These are phyloP conservation scores for Pichia sp. DNA, from an alignment of 1,139 yeast species.

Conservation along the genomic window DNA sequence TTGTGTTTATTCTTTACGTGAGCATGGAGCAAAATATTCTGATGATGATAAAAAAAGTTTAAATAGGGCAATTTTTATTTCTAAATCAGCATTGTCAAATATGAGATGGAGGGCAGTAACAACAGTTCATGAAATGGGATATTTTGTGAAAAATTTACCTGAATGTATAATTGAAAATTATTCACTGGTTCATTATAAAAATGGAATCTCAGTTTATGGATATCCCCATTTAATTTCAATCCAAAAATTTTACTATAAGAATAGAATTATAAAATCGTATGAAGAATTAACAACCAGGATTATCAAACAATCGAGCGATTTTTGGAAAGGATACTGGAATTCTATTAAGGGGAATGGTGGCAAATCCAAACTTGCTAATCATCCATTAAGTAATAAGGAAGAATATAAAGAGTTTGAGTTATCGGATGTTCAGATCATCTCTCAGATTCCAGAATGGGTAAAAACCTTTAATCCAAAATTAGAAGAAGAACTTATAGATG, in stretches of 20 bases:
- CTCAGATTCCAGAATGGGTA: constrained; percentile 24
- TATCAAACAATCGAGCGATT: constrained; percentile 33
- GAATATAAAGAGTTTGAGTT: constrained; percentile 26
- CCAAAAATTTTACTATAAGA: constrained; percentile 50
- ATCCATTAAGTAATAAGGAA: constrained; percentile 21
- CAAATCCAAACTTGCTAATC: not conserved
- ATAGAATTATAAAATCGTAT: constrained; percentile 37
- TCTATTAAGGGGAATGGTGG: not conserved
- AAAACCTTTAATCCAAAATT: constrained; percentile 20
- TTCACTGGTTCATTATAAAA: constrained; percentile 38
- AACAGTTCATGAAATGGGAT: constrained; percentile 58
- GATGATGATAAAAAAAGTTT: constrained; percentile 37
- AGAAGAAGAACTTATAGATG: constrained; percentile 19
- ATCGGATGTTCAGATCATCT: constrained; percentile 20
- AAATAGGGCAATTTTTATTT: constrained; percentile 36
- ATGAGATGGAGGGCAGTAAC: constrained; percentile 52
- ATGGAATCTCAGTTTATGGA: constrained; percentile 40
- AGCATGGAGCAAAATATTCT: constrained; percentile 31
- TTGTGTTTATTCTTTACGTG: constrained; percentile 40
- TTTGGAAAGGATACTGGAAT: constrained; percentile 50
- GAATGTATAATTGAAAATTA: constrained; percentile 34
- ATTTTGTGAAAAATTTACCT: constrained; percentile 43
- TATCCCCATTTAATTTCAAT: constrained; percentile 52
- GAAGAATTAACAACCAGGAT: constrained; percentile 31
- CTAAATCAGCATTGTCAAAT: constrained; percentile 45